Conservation (phyloP, 83 land plant genomes). For the Picea abies region DNA sequence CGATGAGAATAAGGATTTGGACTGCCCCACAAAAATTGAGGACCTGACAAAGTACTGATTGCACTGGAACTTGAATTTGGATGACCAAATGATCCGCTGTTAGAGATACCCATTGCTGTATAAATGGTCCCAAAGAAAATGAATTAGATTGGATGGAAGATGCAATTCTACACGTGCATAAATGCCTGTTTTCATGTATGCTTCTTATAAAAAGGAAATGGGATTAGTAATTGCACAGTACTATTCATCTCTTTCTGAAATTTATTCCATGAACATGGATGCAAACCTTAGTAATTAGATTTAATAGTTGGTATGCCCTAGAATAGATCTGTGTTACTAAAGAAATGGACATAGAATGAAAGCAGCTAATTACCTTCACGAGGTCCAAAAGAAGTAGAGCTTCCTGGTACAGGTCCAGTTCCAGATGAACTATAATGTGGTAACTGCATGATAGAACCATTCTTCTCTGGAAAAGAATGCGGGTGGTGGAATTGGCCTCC, state of each 20-base stretch:
- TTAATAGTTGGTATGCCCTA: background rate
- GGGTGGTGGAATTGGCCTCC: conserved; percentile 53
- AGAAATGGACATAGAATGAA: background rate
- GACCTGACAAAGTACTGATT: conserved; percentile 51
- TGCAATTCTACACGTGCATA: background rate
- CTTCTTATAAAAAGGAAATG: background rate
- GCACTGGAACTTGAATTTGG: conserved; percentile 48
- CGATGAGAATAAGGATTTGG: conserved; percentile 33
- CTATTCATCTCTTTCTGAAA: background rate
- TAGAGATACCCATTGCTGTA: conserved; percentile 13
- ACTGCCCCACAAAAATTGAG: conserved; percentile 77
- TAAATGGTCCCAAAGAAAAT: background rate
- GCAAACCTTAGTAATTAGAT: background rate
- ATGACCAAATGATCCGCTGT: conserved; percentile 13
- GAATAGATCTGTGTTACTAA: background rate
- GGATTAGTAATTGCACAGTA: background rate
- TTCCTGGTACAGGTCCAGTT: conserved; percentile 24
- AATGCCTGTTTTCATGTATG: background rate
- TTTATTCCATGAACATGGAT: background rate
- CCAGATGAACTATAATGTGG: conserved; percentile 17
- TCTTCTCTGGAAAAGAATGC: conserved; percentile 80
- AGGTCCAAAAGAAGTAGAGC: conserved; percentile 33
- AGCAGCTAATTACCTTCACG: conserved; percentile 3
- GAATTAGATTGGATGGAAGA: background rate
- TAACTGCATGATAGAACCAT: conserved; percentile 33